phyloP scores from a whole-genome alignment of 257 asterid species.

The Craterostigma plantagineum region DNA sequence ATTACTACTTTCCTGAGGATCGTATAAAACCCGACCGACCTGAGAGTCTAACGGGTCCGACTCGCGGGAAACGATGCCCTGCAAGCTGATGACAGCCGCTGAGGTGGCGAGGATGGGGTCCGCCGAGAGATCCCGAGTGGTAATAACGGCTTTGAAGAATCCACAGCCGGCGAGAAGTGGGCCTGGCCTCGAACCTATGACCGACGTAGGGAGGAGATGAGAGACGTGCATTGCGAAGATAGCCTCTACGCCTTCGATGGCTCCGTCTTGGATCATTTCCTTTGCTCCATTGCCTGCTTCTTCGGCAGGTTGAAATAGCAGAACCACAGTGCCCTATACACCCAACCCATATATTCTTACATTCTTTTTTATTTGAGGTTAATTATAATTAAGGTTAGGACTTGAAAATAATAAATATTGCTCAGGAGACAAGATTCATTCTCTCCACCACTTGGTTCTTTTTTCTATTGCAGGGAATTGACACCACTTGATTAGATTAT shows the following conservation, averaged over 20 bases:
- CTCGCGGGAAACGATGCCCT: constrained; percentile 80
- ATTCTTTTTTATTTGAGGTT: too few relatives aligned
- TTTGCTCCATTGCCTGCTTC: constrained; percentile 98
- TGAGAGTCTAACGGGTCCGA: constrained; percentile 79
- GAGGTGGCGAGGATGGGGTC: constrained; percentile 76
- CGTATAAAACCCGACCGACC: too few relatives aligned
- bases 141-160: constrained; percentile 58
- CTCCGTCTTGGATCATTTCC: constrained; percentile 65
- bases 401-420: too few relatives aligned
- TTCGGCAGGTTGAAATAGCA: constrained; percentile 89
- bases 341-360: constrained; percentile 1
- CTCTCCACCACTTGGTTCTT: too few relatives aligned
- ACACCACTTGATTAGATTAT: too few relatives aligned
- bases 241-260: constrained; percentile 62
- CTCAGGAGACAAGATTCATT: too few relatives aligned
- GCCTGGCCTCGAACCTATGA: constrained; percentile 74
- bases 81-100: constrained; percentile 73
- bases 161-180: constrained; percentile 90
- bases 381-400: background rate
- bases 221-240: constrained; percentile 71
- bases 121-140: constrained; percentile 16
- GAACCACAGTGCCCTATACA: constrained; percentile 62
- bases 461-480: too few relatives aligned
- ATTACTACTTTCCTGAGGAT: too few relatives aligned
- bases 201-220: constrained; percentile 43